Evolutionary conservation across 1,284 basidiomycete genomes (phyloP), one percentile per base, ranked within the genome.

Genomic region (Moesziomyces globuligerus): DNA sequence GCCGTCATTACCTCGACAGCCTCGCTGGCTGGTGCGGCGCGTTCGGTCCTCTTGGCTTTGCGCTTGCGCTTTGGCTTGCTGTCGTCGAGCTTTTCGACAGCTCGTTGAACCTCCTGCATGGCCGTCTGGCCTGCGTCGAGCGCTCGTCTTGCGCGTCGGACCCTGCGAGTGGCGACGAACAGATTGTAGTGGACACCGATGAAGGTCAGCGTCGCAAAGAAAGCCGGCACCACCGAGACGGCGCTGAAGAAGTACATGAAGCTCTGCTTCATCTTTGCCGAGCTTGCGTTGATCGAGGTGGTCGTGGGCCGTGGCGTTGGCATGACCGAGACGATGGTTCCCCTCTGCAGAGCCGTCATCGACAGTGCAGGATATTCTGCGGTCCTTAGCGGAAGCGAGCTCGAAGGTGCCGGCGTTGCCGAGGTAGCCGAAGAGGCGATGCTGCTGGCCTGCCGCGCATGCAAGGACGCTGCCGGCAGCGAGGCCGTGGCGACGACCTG

Each of bases 301-400:
- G 28, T 40, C 7, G 21, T 24, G 7, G 48, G 26, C 28, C 39
- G 18, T 21, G 48, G 48, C 7, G 39, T 18, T 11, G 48, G 21
- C 21, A 17, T n/a, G 6, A 17, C 34, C 8, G 48, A 50, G 10
- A 50, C 48, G 11, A 50, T 50, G 4, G 48, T 50, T n/a, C 48
- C 48, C 4, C 39, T 39, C 11, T n/a, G 39, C n/a, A 50, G 29
- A 18, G 48, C 48, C 5, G 48, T 42, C 10, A 50, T 17, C 7
- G 48, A 41, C 20, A 29, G 28, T 17, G 8, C 11, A 0, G 25
- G 26, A 24, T 50, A 50, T 11, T 50, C 28, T 8, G 42, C 17
- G 13, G 18, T 50, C 11, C 26, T 23, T 4, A 50, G 39, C 13
- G 48, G 21, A 34, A 34, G 13, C 15, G 32, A 34, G 4, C 15